These are phyloP conservation scores for Botryotinia convoluta DNA, from an alignment of 2,329 filamentous ascomycete genomes.

Conservation along the genomic window DNA sequence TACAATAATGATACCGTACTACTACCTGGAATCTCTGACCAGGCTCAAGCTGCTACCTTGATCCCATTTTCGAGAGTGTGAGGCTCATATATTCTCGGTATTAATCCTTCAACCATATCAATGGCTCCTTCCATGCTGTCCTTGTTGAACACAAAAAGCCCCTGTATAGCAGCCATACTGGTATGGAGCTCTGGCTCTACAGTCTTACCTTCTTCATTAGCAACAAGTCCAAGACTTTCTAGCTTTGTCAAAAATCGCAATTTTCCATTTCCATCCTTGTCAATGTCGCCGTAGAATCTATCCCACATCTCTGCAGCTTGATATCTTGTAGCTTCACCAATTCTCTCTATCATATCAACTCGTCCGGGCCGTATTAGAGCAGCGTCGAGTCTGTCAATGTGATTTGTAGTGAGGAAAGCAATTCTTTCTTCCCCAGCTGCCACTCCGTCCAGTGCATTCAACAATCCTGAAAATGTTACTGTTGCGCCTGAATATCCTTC, in stretches of 20 bases:
- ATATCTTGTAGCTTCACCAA: conserved; percentile 82
- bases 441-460: conserved; percentile 87
- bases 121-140: conserved; percentile 85
- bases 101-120: conserved; percentile 67
- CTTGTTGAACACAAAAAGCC: conserved; percentile 94
- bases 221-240: conserved; percentile 67
- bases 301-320: conserved; percentile 90
- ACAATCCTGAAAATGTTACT: conserved; percentile 82
- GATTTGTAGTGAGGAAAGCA: conserved; percentile 93
- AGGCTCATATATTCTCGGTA: conserved; percentile 55
- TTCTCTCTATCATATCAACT: conserved; percentile 87
- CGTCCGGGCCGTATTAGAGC: conserved; percentile 87
- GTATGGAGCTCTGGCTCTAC: conserved; percentile 44
- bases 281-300: conserved; percentile 86
- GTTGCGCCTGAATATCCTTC: conserved; percentile 36
- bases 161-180: conserved; percentile 90
- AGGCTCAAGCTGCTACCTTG: conserved; percentile 16
- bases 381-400: conserved; percentile 80
- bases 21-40: not conserved
- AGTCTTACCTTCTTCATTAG: conserved; percentile 41
- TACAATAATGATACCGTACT: not conserved
- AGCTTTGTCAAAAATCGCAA: conserved; percentile 69
- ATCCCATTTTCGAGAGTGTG: conserved; percentile 22
- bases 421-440: conserved; percentile 92
- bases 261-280: conserved; percentile 60